These are phyloP conservation scores for Melampsora larici-populina DNA, from an alignment of 1,284 basidiomycete species.

Conservation along the genomic window DNA sequence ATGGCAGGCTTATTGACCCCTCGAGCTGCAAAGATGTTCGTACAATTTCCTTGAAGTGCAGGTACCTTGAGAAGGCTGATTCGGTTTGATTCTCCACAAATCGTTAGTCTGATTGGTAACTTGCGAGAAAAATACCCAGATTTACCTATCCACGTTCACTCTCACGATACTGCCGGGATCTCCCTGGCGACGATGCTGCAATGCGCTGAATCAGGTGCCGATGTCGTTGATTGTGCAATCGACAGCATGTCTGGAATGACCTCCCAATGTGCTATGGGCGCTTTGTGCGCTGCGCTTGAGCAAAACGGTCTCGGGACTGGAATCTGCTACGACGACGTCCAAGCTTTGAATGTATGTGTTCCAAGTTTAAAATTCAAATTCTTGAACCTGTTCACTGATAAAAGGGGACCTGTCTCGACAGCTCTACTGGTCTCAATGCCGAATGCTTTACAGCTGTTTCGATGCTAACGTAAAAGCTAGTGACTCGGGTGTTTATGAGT, in stretches of 20 bases:
- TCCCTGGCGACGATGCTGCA: constrained; percentile 95
- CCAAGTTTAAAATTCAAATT: background rate
- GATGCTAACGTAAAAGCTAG: no score
- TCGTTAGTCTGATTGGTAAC: constrained; percentile 73
- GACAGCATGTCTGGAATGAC: no score
- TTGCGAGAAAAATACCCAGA: constrained; percentile 95
- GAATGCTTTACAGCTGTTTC: no score
- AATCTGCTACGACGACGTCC: no score
- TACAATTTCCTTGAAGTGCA: constrained; percentile 44
- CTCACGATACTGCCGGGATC: constrained; percentile 99
- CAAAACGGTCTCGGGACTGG: no score
- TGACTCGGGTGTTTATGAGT: no score
- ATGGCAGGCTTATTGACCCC: constrained; percentile 99
- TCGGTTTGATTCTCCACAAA: constrained; percentile 17
- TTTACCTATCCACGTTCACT: constrained; percentile 97
- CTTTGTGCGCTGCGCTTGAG: no score
- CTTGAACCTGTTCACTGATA: background rate
- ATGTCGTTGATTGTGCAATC: no score
- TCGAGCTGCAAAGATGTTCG: constrained; percentile 78
- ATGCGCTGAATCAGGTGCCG: constrained; percentile 87
- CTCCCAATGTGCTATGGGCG: no score
- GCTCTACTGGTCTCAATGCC: no score
- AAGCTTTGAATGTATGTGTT: constrained; percentile 71
- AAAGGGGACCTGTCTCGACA: no score
- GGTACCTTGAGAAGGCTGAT: constrained; percentile 22